Base-by-base conservation (phyloP, 768 basidiomycete genomes). In the Russula abietina region DNA sequence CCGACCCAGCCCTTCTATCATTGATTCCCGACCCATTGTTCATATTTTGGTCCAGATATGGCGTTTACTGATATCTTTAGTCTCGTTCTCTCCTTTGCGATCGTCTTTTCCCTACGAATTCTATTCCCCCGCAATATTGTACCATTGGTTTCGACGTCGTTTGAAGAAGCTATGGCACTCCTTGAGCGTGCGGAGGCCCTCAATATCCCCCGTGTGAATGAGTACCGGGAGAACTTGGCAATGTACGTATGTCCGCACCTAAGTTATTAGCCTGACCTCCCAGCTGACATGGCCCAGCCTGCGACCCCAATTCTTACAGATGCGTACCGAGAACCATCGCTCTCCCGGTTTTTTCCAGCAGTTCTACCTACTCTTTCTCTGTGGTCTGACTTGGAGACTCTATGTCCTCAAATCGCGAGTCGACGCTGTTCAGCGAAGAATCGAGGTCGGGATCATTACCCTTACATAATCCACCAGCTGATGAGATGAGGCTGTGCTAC, bases 331-430 rank as follows among this genome's bases (percentile, higher is more conserved):
- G 28, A 64, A 53, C 19, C 19, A 64, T 16, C 38, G 36, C 9
- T 24, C 57, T 16, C 52, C 28, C 1, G 12, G 57, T 8, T 28
- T 55, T 3, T 28, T 30, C 16, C 52, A 48, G 2, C 62, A 64
- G 16, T 36, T 36, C 12, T 36, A 36, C 36, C 36, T 36, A 12
- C 36, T 50, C 11, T 2, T 59, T 26, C 17, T 57, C 7, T 43
- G 28, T 2, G 52, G 62, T n/a, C 38, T 54, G n/a, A 58, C 30
- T 2, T 59, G 51, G 36, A 46, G 19, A 36, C 57, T 64, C 14
- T 55, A 41, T 59, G 17, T 3, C 24, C 45, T 64, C 4, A 28
- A 12, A 11, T 59, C 36, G 24, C 46, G 9, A 6, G 28, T 64
- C 12, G 19, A 17, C 6, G 22, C 22, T 12, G 14, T 59, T n/a